Base-by-base conservation (phyloP, 352 stramenopile genomes). In the Globisporangium radiosum region DNA sequence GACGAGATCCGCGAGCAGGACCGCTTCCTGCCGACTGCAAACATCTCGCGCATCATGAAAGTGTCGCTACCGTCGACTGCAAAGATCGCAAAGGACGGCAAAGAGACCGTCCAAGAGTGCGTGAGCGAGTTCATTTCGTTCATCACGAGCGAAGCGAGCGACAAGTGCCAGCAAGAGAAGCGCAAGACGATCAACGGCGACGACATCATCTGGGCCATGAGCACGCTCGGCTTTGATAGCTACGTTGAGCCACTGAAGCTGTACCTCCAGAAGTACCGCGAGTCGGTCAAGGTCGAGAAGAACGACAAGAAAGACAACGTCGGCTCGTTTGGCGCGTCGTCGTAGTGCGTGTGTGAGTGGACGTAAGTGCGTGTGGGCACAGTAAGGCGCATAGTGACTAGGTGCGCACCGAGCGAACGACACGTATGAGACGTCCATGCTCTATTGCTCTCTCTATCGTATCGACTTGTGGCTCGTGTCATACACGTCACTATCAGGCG, bases 51-150 rank as follows among this genome's bases (percentile, higher is more conserved):
- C 42, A 99, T 99, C 72, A 99, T 99, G 97, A 99, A 99, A 79
- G 97, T 98, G 56, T 97, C 88, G 49, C 85, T 99, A 19, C 97
- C 97, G 25, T 91, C 96, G 63, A 98, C 97, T 56, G 97, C 97
- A 60, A 99, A 99, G 87, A 99, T 99, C 73, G 96, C 96, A 58
- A 99, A 99, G 80, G 97, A 99, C 73, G 98, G 96, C 64, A 99
- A 99, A 75, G 97, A 99, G 73, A 99, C 95, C 9, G 96, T 99
- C 55, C 97, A 99, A 81, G 97, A 99, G 81, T 99, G 97, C 69
- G 97, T 99, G 59, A 98, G 92, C 51, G 97, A 99, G 81, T 99
- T 99, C 77, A 99, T 99, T 71, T 99, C 93, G 71, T 99, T 99
- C 81, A 99, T 99, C 70, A 99, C 97, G 57, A 98, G 81, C 69